These are phyloP conservation scores for Backusella australiensis DNA, from an alignment of 192 early-diverging fungal species.

Conservation along the genomic window DNA sequence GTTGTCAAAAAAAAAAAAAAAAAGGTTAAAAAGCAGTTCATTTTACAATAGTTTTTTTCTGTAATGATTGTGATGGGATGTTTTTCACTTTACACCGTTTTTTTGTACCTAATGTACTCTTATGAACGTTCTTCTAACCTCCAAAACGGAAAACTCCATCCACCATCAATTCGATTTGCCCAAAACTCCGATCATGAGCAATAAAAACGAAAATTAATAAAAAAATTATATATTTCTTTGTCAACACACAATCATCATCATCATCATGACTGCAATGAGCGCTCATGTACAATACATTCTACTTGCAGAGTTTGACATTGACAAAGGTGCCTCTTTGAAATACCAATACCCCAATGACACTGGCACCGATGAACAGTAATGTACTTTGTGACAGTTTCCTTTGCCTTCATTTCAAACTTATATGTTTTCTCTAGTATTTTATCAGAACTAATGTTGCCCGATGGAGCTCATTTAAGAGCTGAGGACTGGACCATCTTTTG, in stretches of 20 bases:
- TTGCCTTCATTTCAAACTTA: neutral
- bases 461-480: constrained; percentile 88
- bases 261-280: neutral
- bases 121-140: too few relatives aligned
- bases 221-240: neutral
- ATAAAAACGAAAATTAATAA: neutral
- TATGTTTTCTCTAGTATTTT: constrained; percentile 49
- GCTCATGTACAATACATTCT: constrained; percentile 79
- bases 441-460: constrained; percentile 93
- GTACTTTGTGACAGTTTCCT: neutral
- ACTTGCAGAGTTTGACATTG: constrained; percentile 96
- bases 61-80: too few relatives aligned
- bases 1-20: too few relatives aligned
- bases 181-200: too few relatives aligned
- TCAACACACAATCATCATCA: neutral
- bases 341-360: constrained; percentile 86
- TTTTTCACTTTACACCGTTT: too few relatives aligned
- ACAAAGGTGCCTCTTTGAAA: constrained; percentile 83
- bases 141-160: too few relatives aligned
- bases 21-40: too few relatives aligned
- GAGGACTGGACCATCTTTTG: constrained; percentile 97
- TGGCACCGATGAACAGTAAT: constrained; percentile 78
- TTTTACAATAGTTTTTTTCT: too few relatives aligned
- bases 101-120: too few relatives aligned
- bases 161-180: too few relatives aligned